phyloP scores from a whole-genome alignment of 257 asterid genomes.

The Solanum ossicruentum region DNA sequence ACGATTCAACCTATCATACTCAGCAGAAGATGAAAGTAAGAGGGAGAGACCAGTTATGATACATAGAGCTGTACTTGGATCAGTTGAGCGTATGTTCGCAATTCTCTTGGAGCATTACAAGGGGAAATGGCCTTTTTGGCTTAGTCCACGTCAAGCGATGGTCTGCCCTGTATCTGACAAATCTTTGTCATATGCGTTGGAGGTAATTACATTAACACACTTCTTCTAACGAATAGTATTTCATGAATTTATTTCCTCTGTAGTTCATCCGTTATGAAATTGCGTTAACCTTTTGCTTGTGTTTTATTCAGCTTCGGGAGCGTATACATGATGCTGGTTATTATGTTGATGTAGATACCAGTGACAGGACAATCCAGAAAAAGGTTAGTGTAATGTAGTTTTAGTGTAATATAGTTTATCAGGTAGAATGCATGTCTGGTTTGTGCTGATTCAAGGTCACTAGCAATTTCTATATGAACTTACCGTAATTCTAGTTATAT shows the following conservation, averaged over 20 bases:
- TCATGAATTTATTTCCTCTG: not conserved
- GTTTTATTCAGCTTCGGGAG: conserved; percentile 44
- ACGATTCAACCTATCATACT: conserved; percentile 80
- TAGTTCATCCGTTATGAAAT: not conserved
- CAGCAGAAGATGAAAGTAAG: conserved; percentile 90
- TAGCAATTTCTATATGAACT: not conserved
- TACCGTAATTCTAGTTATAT: not conserved
- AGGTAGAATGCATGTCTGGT: not conserved
- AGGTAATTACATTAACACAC: conserved; percentile 27
- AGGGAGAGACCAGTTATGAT: conserved; percentile 97
- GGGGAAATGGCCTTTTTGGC: conserved; percentile 99
- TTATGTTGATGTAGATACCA: conserved; percentile 73
- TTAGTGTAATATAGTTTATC: not conserved
- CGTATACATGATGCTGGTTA: conserved; percentile 72
- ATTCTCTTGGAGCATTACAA: conserved; percentile 90
- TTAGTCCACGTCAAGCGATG: conserved; percentile 95
- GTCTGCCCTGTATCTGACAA: conserved; percentile 97
- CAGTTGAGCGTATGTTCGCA: conserved; percentile 95
- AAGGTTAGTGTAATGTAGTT: conserved; percentile 36
- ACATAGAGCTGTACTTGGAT: conserved; percentile 88
- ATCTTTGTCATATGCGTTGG: conserved; percentile 60
- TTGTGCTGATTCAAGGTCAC: not conserved
- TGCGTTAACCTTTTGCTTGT: not conserved
- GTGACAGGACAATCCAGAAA: conserved; percentile 83
- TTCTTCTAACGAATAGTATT: not conserved